These are phyloP conservation scores for Nicotiana sylvestris DNA, from an alignment of 257 asterid species.

Conservation along the genomic window DNA sequence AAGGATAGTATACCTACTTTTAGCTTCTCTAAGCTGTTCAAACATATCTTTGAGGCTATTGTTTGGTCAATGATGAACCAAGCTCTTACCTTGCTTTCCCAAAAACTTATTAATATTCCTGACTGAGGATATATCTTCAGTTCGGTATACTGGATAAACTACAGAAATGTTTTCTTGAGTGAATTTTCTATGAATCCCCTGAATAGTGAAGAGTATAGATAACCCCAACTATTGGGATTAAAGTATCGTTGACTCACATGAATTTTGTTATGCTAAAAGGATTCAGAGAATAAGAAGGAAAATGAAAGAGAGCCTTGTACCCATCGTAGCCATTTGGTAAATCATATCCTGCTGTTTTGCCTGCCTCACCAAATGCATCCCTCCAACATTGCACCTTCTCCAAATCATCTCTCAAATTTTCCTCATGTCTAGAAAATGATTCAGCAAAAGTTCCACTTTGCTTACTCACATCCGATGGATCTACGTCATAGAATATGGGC, in stretches of 20 bases:
- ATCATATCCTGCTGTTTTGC: slow-evolving; percentile 11
- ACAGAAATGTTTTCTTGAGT: background rate
- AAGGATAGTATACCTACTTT: background rate
- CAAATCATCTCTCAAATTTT: background rate
- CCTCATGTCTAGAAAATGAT: slow-evolving; percentile 1
- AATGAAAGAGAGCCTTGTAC: background rate
- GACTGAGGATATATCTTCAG: background rate
- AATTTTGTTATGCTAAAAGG: background rate
- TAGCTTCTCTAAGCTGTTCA: background rate
- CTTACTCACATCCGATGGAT: background rate
- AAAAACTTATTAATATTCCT: background rate
- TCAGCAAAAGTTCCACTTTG: slow-evolving; percentile 9
- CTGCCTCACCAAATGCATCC: slow-evolving; percentile 10
- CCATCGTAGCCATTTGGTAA: background rate
- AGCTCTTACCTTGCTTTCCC: background rate
- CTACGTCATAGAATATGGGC: slow-evolving; percentile 3
- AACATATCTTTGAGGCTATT: background rate
- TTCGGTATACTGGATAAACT: background rate
- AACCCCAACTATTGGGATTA: background rate
- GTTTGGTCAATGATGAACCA: background rate
- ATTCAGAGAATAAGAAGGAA: background rate
- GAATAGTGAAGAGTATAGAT: background rate
- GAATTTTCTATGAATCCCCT: background rate
- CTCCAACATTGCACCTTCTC: slow-evolving; percentile 3
- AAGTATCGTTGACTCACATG: background rate